Evolutionary conservation across 805 yeast genomes (phyloP), one percentile per base, ranked within the genome.

Genomic region (Ogataea haglerorum): DNA sequence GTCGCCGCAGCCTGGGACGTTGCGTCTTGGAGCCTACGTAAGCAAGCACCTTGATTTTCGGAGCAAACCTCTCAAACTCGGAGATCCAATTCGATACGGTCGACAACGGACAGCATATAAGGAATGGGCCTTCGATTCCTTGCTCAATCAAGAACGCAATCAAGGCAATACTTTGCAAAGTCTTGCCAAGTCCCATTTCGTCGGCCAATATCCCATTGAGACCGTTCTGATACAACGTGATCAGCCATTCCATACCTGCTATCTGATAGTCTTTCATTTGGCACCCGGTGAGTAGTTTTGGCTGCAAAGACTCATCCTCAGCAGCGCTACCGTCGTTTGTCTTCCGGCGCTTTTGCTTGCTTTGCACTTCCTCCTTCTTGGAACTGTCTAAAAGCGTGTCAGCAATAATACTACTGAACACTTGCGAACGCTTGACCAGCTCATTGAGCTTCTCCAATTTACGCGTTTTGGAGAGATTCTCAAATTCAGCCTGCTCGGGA

Each of bases 171-270:
- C 93, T 82, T 60, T 93, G 96, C 6, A 91, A 62, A 0, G 99
- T 93, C 58, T 91, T 91, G 2, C 99, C 99, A 18, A 91, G 67
- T 0, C 98, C 98, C 99, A 91, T 91, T 61, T 91, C 98, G 64
- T 93, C 98, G 0, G 98, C 98, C 15, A 93, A 66, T 25, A 93
- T 90, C 2, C 98, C 99, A 60, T 91, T 91, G 21, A 91, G 68
- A 0, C 98, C 99, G 61, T 91, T 93, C 57, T 90, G 95, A 59
- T 85, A 93, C 18, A 91, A 64, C 0, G 96, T 83, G 10, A 82
- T 75, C 30, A 93, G 65, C 98, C 98, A 91, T 48, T 87, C 89
- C 42, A 91, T 72, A 1, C 98, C 99, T 41, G 85, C 89, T 14
- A 87, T 60, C 62, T 91, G 99, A 57, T 93, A 89, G 21, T 80